Evolutionary conservation across 495 filamentous ascomycete species (phyloP), one percentile per base, ranked within the genome.

Genomic region (Cercophora newfieldiana): DNA sequence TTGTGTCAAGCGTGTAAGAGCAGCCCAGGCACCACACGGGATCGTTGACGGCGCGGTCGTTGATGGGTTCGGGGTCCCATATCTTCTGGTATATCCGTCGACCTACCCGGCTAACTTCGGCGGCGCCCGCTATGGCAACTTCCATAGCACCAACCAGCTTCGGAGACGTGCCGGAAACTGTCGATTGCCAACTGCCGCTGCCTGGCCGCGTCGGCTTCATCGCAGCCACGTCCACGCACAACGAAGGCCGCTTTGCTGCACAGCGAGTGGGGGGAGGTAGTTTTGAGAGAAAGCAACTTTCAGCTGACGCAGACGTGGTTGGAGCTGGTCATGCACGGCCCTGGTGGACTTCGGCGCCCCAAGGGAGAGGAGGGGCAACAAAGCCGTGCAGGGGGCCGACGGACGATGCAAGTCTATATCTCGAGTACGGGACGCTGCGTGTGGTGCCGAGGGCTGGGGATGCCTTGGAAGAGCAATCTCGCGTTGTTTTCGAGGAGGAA

Each of bases 31-130:
- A 94, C 96, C 95, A 99, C 69, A 97, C 91, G 2, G 89, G 83
- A 30, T 83, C 81, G 59, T 87, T 82, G 55, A 86, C 85, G 28
- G 77, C 75, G 60, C 90, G 82, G 71, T 96, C 91, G 75, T 97
- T 97, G 69, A 85, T 86, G 26, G 95, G 94, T 69, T 94, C 89
- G 0, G 94, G 93, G 68, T 98, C 96, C 92, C 94, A 99, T 68
- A 98, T 91, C 79, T 91, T 93, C 72, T 94, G 91, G 30, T 97
- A 87, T 64, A 99, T 86, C 64, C 91, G 88, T 76, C 92, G 93
- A 80, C 78, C 75, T 24, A 79, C 64, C 22, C 77, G 72, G 61
- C 74, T 47, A 8, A 76, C 74, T 47, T 78, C 75, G 25, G 70
- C 75, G 21, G 72, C 70, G 4, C 72, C 74, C 10, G 75, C 78